Conservation (phyloP, 2,329 filamentous ascomycete genomes). For the Leptographium wingfieldii region DNA sequence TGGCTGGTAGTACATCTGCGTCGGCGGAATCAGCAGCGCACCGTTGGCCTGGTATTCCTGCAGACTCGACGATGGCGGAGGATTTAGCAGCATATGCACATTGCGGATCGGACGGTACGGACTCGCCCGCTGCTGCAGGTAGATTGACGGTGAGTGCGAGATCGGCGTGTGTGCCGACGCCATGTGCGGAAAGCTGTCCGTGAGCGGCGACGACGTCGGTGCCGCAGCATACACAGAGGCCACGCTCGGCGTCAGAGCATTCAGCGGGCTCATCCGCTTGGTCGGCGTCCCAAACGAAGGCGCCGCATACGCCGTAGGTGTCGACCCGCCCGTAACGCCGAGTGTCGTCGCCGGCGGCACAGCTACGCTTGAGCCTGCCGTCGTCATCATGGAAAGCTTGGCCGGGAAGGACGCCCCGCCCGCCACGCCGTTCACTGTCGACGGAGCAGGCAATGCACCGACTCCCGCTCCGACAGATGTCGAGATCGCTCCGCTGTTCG, state of each 20-base stretch:
- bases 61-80: slow-evolving; percentile 67
- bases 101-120: slow-evolving; percentile 85
- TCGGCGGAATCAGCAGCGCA: slow-evolving; percentile 34
- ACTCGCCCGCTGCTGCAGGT: slow-evolving; percentile 76
- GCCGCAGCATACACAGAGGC: slow-evolving; percentile 43
- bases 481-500: slow-evolving; percentile 32
- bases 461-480: slow-evolving; percentile 17
- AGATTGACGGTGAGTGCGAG: slow-evolving; percentile 75
- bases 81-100: slow-evolving; percentile 83
- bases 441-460: background rate
- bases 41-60: slow-evolving; percentile 53
- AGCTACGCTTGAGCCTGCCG: background rate
- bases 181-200: slow-evolving; percentile 42
- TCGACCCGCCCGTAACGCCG: background rate
- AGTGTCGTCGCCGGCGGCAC: background rate
- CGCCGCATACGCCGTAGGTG: slow-evolving; percentile 11
- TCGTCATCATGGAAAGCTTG: slow-evolving; percentile 2
- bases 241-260: slow-evolving; percentile 22
- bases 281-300: slow-evolving; percentile 34
- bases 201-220: slow-evolving; percentile 54
- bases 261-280: slow-evolving; percentile 40
- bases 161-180: slow-evolving; percentile 45
- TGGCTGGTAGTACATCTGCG: slow-evolving; percentile 74
- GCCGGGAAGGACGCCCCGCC: background rate
- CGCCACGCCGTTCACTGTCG: background rate